These are phyloP conservation scores for Cinnamomum chago DNA, from an alignment of 164 flowering plant genomes.

Conservation along the genomic window DNA sequence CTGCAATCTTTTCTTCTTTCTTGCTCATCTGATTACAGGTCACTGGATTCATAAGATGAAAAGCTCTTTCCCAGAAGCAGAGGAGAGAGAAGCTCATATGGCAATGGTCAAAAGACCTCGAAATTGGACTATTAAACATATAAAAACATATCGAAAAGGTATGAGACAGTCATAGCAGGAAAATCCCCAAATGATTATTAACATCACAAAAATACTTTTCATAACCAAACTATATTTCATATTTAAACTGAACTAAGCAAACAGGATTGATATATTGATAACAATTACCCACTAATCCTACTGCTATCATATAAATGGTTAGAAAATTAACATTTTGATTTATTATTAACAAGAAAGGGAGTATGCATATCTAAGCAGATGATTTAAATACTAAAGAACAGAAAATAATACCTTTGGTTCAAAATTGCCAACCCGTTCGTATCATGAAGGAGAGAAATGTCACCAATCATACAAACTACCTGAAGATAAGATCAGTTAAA, in stretches of 20 bases:
- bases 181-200: neutral
- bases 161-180: no score
- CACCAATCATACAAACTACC: slow-evolving; percentile 85
- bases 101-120: no score
- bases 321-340: neutral
- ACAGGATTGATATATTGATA: neutral
- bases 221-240: neutral
- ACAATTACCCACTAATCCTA: neutral
- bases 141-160: no score
- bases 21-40: no score
- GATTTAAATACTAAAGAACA: neutral
- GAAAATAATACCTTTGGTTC: slow-evolving; percentile 48
- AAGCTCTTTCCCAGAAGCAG: no score
- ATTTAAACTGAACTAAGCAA: no score
- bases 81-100: no score
- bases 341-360: neutral
- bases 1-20: no score
- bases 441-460: slow-evolving; percentile 92
- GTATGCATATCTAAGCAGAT: neutral
- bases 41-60: no score
- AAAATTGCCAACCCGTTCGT: slow-evolving; percentile 91
- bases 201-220: no score
- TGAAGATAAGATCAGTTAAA: slow-evolving; percentile 21
- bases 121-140: no score
- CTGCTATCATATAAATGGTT: neutral